phyloP scores from a whole-genome alignment of 768 basidiomycete genomes.

The Kondoa malvinella region DNA sequence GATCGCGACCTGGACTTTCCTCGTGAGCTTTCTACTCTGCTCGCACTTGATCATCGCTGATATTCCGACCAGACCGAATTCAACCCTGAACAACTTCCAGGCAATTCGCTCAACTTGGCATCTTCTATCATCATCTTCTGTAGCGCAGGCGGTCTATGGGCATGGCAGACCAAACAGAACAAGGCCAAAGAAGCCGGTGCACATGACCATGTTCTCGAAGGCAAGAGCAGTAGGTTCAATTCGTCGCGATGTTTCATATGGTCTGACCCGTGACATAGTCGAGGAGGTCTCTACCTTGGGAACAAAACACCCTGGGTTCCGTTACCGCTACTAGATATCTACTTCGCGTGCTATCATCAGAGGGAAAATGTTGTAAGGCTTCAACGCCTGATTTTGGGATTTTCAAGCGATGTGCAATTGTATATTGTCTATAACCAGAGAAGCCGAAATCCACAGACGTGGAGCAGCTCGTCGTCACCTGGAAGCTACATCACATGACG shows the following conservation, averaged over 20 bases:
- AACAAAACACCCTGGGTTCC: neutral
- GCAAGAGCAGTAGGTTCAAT: neutral
- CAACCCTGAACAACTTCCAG: neutral
- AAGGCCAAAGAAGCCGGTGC: neutral
- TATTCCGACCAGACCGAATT: neutral
- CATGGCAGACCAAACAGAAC: neutral
- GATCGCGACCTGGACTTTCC: conserved; percentile 24
- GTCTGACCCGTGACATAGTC: too few relatives aligned
- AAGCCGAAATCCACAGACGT: too few relatives aligned
- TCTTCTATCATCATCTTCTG: neutral
- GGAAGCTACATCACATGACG: too few relatives aligned
- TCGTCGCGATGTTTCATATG: too few relatives aligned
- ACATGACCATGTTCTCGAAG: neutral
- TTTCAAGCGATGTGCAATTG: too few relatives aligned
- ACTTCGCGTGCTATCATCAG: too few relatives aligned
- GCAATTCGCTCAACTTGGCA: neutral
- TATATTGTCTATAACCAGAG: too few relatives aligned
- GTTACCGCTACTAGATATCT: neutral
- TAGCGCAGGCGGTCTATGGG: neutral
- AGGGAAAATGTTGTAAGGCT: too few relatives aligned
- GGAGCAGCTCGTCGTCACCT: too few relatives aligned
- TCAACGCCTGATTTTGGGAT: too few relatives aligned
- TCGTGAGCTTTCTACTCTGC: neutral
- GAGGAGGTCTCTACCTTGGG: neutral
- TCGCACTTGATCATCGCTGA: neutral